Conservation (phyloP, 108 stramenopile genomes). For the Skeletonema marinoi region DNA sequence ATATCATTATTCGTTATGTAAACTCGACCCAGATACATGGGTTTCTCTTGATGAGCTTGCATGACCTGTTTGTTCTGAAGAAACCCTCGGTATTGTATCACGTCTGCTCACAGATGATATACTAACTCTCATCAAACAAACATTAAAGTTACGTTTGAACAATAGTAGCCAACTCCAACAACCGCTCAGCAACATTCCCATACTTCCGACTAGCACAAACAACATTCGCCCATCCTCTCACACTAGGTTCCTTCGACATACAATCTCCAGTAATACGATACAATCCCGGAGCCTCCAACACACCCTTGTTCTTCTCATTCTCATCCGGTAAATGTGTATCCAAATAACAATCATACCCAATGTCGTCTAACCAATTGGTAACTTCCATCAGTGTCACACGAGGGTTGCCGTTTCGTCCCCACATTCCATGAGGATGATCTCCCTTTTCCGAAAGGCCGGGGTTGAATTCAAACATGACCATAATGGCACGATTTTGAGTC, state of each 20-base stretch:
- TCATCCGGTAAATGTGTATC: constrained; percentile 24
- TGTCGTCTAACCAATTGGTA: constrained; percentile 11
- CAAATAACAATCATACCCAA: constrained; percentile 42
- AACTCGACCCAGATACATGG: too few species aligned
- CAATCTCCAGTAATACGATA: constrained; percentile 45
- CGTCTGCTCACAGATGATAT: too few species aligned
- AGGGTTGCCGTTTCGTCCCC: constrained; percentile 29
- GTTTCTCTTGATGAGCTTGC: too few species aligned
- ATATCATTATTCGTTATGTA: too few species aligned
- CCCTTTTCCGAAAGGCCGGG: constrained; percentile 24
- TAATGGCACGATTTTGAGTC: constrained; percentile 24
- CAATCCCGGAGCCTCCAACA: constrained; percentile 28
- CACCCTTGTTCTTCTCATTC: constrained; percentile 9
- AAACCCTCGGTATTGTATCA: too few species aligned
- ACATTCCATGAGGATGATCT: constrained; percentile 43
- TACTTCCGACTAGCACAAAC: constrained; percentile 44
- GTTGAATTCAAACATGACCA: constrained; percentile 49
- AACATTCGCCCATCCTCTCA: constrained; percentile 47
- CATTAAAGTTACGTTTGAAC: not conserved
- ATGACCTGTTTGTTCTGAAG: too few species aligned
- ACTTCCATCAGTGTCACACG: constrained; percentile 21
- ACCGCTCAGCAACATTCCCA: constrained; percentile 19
- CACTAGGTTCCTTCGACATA: constrained; percentile 28
- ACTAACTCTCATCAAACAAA: too few species aligned
- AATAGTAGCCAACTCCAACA: constrained; percentile 3